Base-by-base conservation (phyloP, 306 rosid genomes). In the Trifolium pratense region DNA sequence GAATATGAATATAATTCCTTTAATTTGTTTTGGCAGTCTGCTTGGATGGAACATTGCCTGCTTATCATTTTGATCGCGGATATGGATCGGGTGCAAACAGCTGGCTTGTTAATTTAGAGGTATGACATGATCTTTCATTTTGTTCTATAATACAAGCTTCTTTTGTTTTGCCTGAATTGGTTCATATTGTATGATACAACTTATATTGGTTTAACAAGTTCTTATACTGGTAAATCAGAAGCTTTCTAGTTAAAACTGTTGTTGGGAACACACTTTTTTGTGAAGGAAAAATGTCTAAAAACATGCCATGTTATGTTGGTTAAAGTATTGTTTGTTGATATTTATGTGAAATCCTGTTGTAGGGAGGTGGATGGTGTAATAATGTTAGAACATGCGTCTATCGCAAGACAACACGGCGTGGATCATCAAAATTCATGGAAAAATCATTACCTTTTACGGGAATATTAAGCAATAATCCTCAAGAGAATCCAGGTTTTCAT, bases 311-410 rank as follows among this genome's bases (percentile, higher is more conserved):
- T 17, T 40, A 7, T 43, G 14, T 14, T 52, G 71, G 68, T 74
- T 63, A 12, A n/a, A 63, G 37, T 57, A 15, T 40, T 66, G 31
- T 53, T 13, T 79, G 58, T 59, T 76, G 56, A 60, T 74, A 68
- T 68, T 74, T 15, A 29, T 73, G 34, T 61, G 73, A 20, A 66
- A 86, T 84, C 51, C 49, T 75, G 59, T 86, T 87, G 68, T 92
- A 91, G 97, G 98, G 98, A 49, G 98, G 98, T 68, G 98, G 96
- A 56, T 94, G 97, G 98, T 89, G 97, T 80, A 91, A 89, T 75
- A 77, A 75, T 55, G 23, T 89, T 42, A 89, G 86, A 78, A 66
- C 78, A 67, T 91, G 98, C 26, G 85, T 88, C 34, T 94, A 78
- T 66, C 96, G 96, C 42, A 89, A 87, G 87, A 94, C 57, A 53